Conservation (phyloP, 345 rosid species). For the Eutrema yunnanense region DNA sequence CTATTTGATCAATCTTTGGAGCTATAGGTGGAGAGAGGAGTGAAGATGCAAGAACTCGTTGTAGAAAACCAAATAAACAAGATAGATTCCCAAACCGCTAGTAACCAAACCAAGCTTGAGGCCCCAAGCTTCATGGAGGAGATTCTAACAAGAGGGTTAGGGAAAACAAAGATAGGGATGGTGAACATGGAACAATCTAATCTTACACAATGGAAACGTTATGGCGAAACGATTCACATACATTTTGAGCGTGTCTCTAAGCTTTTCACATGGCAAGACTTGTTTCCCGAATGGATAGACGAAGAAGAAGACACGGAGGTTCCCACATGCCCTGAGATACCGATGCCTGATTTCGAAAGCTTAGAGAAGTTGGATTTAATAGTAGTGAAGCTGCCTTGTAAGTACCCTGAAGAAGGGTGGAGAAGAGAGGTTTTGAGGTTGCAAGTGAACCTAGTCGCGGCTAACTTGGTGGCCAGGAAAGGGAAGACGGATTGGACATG, state of each 20-base stretch:
- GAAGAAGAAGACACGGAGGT: conserved; percentile 81
- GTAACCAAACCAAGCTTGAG: conserved; percentile 45
- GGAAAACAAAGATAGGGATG: conserved; percentile 59
- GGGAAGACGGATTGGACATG: conserved; percentile 51
- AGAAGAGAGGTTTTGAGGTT: conserved; percentile 75
- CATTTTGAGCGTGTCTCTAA: conserved; percentile 53
- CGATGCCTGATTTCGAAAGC: conserved; percentile 60
- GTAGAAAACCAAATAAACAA: conserved; percentile 18
- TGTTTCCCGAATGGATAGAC: conserved; percentile 97
- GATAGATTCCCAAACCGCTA: not conserved
- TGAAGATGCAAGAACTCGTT: conserved; percentile 56
- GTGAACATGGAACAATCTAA: conserved; percentile 74
- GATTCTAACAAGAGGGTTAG: conserved; percentile 38
- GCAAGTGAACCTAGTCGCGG: conserved; percentile 69
- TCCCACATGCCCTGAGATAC: conserved; percentile 72
- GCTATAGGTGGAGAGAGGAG: conserved; percentile 44
- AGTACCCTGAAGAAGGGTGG: conserved; percentile 77
- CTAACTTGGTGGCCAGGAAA: conserved; percentile 55
- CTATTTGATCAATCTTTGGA: conserved; percentile 1
- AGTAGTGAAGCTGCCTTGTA: conserved; percentile 76
- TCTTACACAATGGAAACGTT: conserved; percentile 49
- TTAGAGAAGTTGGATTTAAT: conserved; percentile 56
- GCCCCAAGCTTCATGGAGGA: conserved; percentile 56
- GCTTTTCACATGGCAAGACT: conserved; percentile 58
- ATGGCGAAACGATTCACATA: conserved; percentile 50